Conservation (phyloP, 2,329 filamentous ascomycete genomes). For the Fonsecaea pedrosoi region DNA sequence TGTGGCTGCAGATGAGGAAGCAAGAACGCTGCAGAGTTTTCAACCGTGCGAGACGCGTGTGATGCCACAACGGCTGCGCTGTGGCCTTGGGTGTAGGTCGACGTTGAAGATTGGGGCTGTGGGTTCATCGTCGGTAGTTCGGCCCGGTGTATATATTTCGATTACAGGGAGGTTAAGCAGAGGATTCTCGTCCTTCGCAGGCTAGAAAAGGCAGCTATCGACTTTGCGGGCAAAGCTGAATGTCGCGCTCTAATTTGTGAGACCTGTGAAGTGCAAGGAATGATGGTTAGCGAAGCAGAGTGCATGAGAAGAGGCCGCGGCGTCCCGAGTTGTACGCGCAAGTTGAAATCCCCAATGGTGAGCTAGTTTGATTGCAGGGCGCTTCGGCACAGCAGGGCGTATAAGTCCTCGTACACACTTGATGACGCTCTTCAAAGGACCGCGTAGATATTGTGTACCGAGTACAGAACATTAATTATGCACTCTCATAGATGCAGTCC, state of each 20-base stretch:
- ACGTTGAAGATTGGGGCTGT: conserved; percentile 4
- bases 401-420: not conserved
- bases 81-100: conserved; percentile 32
- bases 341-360: not conserved
- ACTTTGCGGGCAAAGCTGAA: not conserved
- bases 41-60: conserved; percentile 41
- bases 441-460: too few relatives aligned
- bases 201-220: too few relatives aligned
- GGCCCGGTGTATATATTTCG: not conserved
- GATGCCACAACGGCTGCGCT: conserved; percentile 32
- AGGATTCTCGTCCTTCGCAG: too few relatives aligned
- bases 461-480: too few relatives aligned
- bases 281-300: not conserved
- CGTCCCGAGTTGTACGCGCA: not conserved
- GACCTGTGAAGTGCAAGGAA: not conserved
- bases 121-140: not conserved
- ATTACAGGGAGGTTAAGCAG: not conserved
- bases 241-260: not conserved
- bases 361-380: not conserved
- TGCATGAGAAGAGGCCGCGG: not conserved
- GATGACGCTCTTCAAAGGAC: too few relatives aligned
- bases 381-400: not conserved
- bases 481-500: too few relatives aligned
- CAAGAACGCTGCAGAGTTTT: conserved; percentile 49
- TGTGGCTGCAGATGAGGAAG: conserved; percentile 46